Conservation (phyloP, 2,329 filamentous ascomycete species). For the Chaetomium sp. region DNA sequence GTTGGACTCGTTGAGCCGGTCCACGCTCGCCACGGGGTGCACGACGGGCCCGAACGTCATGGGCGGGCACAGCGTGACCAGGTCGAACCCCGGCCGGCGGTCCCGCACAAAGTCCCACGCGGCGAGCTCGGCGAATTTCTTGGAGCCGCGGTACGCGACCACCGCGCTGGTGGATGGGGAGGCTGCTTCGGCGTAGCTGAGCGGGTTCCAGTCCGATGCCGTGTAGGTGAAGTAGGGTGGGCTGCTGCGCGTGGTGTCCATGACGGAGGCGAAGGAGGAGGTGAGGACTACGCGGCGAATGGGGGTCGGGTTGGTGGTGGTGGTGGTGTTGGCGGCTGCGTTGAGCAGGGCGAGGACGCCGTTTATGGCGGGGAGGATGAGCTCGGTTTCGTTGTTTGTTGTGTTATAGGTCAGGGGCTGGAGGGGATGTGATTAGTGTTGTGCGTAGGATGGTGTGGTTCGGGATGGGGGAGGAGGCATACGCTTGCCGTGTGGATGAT, state of each 20-base stretch:
- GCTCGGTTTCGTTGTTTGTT: slow-evolving; percentile 39
- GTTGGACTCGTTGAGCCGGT: slow-evolving; percentile 10
- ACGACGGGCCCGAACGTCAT: slow-evolving; percentile 41
- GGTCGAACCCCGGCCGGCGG: slow-evolving; percentile 33
- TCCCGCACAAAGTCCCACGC: slow-evolving; percentile 37
- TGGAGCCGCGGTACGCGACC: slow-evolving; percentile 38
- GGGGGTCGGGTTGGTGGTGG: slow-evolving; percentile 38
- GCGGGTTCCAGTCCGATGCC: slow-evolving; percentile 49
- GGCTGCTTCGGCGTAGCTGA: slow-evolving; percentile 42
- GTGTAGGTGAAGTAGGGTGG: slow-evolving; percentile 45
- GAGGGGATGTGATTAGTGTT: background rate
- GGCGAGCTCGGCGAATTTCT: slow-evolving; percentile 38
- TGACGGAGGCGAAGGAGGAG: slow-evolving; percentile 48
- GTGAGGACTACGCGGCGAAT: slow-evolving; percentile 45
- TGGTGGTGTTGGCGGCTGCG: slow-evolving; percentile 37
- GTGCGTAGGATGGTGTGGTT: background rate
- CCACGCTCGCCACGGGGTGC: slow-evolving; percentile 1
- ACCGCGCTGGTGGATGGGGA: slow-evolving; percentile 21
- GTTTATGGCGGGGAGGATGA: slow-evolving; percentile 39
- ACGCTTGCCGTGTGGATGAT: slow-evolving; percentile 50
- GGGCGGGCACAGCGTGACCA: slow-evolving; percentile 42
- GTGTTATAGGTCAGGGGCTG: slow-evolving; percentile 31
- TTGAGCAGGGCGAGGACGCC: slow-evolving; percentile 43
- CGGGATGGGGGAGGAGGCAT: background rate
- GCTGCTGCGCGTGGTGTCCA: slow-evolving; percentile 39